These are phyloP conservation scores for Paramarasmius palmivorus DNA, from an alignment of 1,284 basidiomycete genomes.

Conservation along the genomic window DNA sequence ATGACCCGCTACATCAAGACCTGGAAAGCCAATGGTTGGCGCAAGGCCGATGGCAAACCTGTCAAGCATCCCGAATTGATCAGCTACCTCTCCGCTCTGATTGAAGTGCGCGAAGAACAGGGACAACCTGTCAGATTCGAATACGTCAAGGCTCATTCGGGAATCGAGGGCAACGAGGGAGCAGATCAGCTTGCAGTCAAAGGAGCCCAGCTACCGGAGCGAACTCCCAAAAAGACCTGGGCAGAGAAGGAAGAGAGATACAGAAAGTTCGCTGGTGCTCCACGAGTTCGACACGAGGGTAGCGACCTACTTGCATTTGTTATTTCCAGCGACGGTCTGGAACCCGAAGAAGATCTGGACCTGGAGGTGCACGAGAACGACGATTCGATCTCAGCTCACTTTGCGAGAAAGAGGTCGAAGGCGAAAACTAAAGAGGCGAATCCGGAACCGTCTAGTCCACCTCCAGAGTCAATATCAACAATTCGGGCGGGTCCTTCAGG, in stretches of 20 bases:
- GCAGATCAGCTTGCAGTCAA: constrained; percentile 56
- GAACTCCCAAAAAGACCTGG: constrained; percentile 46
- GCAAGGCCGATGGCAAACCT: constrained; percentile 36
- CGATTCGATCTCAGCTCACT: too few species aligned
- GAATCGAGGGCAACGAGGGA: constrained; percentile 60
- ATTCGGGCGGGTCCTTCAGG: too few species aligned
- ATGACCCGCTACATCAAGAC: constrained; percentile 49
- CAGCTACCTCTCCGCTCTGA: constrained; percentile 47
- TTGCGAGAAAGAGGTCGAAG: too few species aligned
- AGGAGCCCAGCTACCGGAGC: constrained; percentile 34
- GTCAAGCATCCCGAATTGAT: constrained; percentile 60
- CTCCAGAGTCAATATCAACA: too few species aligned
- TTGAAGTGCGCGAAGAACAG: constrained; percentile 36
- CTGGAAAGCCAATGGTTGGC: constrained; percentile 51
- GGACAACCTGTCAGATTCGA: constrained; percentile 47
- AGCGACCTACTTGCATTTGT: background rate
- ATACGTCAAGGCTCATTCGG: constrained; percentile 58
- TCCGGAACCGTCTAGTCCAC: too few species aligned
- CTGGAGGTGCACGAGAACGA: too few species aligned
- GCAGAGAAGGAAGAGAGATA: constrained; percentile 10
- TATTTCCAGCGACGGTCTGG: too few species aligned
- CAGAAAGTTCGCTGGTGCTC: background rate
- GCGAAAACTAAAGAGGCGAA: too few species aligned
- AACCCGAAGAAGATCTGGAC: too few species aligned
- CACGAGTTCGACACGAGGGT: too few species aligned